Base-by-base conservation (phyloP, 352 stramenopile genomes). In the Thraustochytrium sp. region DNA sequence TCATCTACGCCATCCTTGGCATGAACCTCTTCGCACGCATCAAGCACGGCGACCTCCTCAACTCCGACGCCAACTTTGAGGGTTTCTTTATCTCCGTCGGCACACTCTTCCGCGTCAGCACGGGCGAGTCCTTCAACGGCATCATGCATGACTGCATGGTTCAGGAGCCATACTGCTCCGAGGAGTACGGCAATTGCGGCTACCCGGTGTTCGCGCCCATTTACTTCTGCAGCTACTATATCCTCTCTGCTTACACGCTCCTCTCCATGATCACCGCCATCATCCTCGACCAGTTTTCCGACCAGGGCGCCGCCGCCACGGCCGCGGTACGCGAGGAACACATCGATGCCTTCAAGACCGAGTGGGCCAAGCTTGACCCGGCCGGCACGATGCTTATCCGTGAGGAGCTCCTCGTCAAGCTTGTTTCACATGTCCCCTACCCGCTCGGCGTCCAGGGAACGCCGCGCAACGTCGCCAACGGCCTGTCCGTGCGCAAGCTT, bases 211-310 rank as follows among this genome's bases (percentile, higher is more conserved):
- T 86, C 42, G 90, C 88, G 36, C 90, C 91, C 78, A 82, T 91
- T 0, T 94, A 92, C 87, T 94, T 94, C 65, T 64, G 89, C 16
- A 87, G 87, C 56, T 94, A 92, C 84, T 87, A 91, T 77, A 49
- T 93, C 8, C 31, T 93, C 46, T 85, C 87, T 18, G 87, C 89
- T 42, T 94, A 93, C 82, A 89, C 93, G 44, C 68, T 94, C 48
- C 72, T 94, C 37, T 94, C 93, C 74, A 84, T 94, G 23, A 92
- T 94, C 49, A 90, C 94, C 1, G 91, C 91, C 36, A 90, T 94
- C 8, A 92, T 94, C 65, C 85, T 94, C 29, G 90, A 94, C 59
- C 88, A 89, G 38, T 94, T 94, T 80, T 85, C 89, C 72, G 90
- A 93, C n/a, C 84, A 68, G 3, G 31, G 49, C 26, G 56, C 40